These are phyloP conservation scores for Cystoderma amianthinum DNA, from an alignment of 768 basidiomycete species.

Conservation along the genomic window DNA sequence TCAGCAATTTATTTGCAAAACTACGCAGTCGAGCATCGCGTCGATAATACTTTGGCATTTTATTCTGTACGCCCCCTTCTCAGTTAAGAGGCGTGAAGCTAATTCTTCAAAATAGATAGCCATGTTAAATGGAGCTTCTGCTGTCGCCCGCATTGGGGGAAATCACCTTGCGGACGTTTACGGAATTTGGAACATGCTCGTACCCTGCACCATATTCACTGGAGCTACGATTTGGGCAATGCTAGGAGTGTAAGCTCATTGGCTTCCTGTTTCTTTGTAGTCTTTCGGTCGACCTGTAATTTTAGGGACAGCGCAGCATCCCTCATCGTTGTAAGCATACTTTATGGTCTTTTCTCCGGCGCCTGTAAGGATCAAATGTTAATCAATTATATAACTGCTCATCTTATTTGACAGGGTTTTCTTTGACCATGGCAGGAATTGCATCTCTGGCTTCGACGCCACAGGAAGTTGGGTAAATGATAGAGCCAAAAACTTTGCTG, in stretches of 20 bases:
- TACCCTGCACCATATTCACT: conserved; percentile 23
- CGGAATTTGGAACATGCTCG: conserved; percentile 29
- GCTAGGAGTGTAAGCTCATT: conserved; percentile 22
- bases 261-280: neutral
- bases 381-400: neutral
- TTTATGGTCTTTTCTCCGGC: conserved; percentile 45
- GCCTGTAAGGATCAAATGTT: conserved; percentile 24
- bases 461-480: conserved; percentile 25
- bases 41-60: conserved; percentile 33
- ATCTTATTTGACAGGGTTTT: conserved; percentile 18
- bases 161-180: conserved; percentile 27
- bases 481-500: neutral
- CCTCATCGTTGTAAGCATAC: conserved; percentile 30
- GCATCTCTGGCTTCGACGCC: conserved; percentile 22
- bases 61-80: conserved; percentile 30
- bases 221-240: conserved; percentile 35
- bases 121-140: conserved; percentile 24
- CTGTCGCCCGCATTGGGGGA: conserved; percentile 25
- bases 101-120: conserved; percentile 19
- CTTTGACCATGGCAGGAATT: conserved; percentile 20
- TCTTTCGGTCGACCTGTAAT: neutral
- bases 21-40: conserved; percentile 34
- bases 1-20: conserved; percentile 48
- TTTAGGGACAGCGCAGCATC: conserved; percentile 23
- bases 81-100: conserved; percentile 5